These are phyloP conservation scores for Pythium guiyangense DNA, from an alignment of 352 stramenopile species.

Conservation along the genomic window DNA sequence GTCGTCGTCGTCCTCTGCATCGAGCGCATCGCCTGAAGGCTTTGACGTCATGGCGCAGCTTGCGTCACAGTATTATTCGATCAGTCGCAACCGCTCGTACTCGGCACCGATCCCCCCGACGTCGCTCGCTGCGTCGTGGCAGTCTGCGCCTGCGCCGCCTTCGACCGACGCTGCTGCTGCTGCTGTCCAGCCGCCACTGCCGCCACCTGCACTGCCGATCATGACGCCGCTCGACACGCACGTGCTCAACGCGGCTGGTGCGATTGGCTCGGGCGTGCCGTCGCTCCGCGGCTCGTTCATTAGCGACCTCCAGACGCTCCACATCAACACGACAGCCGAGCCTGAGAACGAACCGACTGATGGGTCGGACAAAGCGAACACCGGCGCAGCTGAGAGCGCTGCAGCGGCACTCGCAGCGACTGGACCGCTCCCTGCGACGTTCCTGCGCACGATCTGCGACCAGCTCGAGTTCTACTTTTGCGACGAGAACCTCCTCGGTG, in stretches of 20 bases:
- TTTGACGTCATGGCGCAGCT: conserved; percentile 84
- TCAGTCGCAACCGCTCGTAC: conserved; percentile 64
- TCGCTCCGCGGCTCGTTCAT: conserved; percentile 25
- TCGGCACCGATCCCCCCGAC: conserved; percentile 66
- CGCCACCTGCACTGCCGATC: conserved; percentile 46
- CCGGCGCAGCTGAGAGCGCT: conserved; percentile 3
- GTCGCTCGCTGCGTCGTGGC: conserved; percentile 50
- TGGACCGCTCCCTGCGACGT: conserved; percentile 65
- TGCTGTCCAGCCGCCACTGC: conserved; percentile 24
- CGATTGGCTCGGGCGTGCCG: conserved; percentile 55
- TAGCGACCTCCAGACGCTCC: conserved; percentile 40
- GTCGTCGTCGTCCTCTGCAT: neutral
- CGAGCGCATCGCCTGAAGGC: conserved; percentile 18
- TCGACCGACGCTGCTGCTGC: conserved; percentile 10
- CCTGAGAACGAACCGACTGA: conserved; percentile 41
- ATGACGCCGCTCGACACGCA: conserved; percentile 26
- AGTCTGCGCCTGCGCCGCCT: conserved; percentile 20
- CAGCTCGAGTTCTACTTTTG: conserved; percentile 89
- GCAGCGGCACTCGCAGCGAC: conserved; percentile 16
- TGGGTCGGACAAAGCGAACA: conserved; percentile 19
- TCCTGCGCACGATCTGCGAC: conserved; percentile 83
- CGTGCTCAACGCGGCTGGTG: conserved; percentile 32
- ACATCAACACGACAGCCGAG: conserved; percentile 32
- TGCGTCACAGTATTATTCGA: conserved; percentile 75
- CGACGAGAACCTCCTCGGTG: conserved; percentile 81